A percentile compares a stretch with the other conserved stretches of the same genome.
Conservation (phyloP, 2,329 filamentous ascomycete genomes). For the Curvularia sp. region DNA sequence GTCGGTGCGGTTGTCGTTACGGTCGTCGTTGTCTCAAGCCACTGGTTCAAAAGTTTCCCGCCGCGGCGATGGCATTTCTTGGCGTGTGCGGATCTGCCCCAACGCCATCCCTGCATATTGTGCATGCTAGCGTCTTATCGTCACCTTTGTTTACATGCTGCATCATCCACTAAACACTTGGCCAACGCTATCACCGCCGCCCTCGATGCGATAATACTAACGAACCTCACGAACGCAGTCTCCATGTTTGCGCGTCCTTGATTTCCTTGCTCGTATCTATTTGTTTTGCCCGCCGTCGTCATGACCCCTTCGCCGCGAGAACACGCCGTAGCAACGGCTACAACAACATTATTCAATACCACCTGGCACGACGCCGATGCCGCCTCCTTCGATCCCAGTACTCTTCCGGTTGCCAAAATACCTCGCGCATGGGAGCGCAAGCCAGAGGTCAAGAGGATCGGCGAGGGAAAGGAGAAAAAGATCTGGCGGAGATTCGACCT, state of each 20-base stretch:
- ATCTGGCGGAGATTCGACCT: slow-evolving; percentile 56
- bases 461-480: slow-evolving; percentile 51
- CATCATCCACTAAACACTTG: slow-evolving; percentile 12
- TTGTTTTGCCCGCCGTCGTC: slow-evolving; percentile 10
- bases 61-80: slow-evolving; percentile 17
- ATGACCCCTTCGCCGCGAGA: slow-evolving; percentile 46
- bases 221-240: slow-evolving; percentile 6
- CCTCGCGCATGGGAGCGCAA: slow-evolving; percentile 59
- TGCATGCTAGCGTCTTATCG: slow-evolving; percentile 6
- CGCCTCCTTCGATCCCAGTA: slow-evolving; percentile 50
- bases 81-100: slow-evolving; percentile 18
- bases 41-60: slow-evolving; percentile 26
- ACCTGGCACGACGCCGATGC: slow-evolving; percentile 54
- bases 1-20: slow-evolving; percentile 8
- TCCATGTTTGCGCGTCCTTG: slow-evolving; percentile 15
- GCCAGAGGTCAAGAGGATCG: slow-evolving; percentile 50
- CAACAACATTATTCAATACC: slow-evolving; percentile 37
- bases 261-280: not conserved
- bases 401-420: slow-evolving; percentile 52
- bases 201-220: slow-evolving; percentile 13
- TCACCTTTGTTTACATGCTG: slow-evolving; percentile 22
- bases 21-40: slow-evolving; percentile 1
- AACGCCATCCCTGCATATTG: slow-evolving; percentile 13
- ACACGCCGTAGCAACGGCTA: slow-evolving; percentile 27
- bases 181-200: slow-evolving; percentile 17